Evolutionary conservation across 148 eudicot genomes (phyloP).

Genomic region (Vaccinium vitisidaea): DNA sequence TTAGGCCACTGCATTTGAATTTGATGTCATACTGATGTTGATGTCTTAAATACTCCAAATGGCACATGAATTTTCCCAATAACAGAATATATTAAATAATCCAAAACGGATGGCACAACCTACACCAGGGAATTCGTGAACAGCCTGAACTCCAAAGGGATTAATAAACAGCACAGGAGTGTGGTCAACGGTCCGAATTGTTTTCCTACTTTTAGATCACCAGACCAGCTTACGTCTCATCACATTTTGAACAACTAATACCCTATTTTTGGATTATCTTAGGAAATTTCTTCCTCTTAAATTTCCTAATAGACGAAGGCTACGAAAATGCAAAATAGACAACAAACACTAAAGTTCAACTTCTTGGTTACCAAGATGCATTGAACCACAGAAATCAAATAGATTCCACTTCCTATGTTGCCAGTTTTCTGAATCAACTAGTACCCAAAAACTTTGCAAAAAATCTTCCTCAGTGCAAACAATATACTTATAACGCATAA

Average conservation of each 20-base stretch:
- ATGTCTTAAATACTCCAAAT: background rate
- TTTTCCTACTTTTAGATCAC: slow-evolving; percentile 2
- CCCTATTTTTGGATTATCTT: background rate
- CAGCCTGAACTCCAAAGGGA: background rate
- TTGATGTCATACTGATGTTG: background rate
- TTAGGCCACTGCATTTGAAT: slow-evolving; percentile 3
- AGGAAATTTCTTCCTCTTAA: background rate
- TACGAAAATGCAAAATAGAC: background rate
- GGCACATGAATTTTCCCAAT: background rate
- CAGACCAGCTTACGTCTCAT: background rate
- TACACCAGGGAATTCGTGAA: background rate
- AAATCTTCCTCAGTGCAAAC: background rate
- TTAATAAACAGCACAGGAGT: background rate
- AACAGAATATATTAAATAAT: background rate
- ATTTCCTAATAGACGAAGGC: background rate
- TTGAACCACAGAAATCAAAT: background rate
- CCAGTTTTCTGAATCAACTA: background rate
- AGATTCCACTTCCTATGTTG: background rate
- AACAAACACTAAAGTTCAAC: background rate
- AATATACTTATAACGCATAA: background rate
- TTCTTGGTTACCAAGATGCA: background rate
- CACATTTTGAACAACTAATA: background rate
- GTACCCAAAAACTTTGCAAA: background rate
- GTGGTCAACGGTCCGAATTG: background rate
- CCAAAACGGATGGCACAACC: background rate